These are phyloP conservation scores for Corymbia citriodora DNA, from an alignment of 441 rosid genomes.

Conservation along the genomic window DNA sequence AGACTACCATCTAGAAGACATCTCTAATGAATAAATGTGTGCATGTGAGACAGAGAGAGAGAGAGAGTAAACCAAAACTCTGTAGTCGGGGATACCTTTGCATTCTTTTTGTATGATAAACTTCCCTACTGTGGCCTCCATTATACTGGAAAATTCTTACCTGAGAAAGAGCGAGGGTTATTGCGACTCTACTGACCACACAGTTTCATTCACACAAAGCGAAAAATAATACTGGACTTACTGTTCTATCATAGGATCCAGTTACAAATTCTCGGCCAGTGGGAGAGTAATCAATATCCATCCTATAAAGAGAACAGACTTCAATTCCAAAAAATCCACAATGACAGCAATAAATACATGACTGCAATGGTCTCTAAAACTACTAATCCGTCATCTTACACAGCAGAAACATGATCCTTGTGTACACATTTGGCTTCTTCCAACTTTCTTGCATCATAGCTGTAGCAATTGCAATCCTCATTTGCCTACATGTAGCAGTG, in stretches of 20 bases:
- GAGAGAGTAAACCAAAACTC: neutral
- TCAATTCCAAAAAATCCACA: neutral
- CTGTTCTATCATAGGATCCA: constrained; percentile 96
- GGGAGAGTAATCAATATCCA: constrained; percentile 97
- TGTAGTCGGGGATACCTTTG: constrained; percentile 54
- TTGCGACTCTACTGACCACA: neutral
- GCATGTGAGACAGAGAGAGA: neutral
- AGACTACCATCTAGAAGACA: neutral
- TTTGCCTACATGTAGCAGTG: constrained; percentile 57
- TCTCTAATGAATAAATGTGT: neutral
- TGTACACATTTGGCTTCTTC: constrained; percentile 91
- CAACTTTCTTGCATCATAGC: constrained; percentile 83
- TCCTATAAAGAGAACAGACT: constrained; percentile 33
- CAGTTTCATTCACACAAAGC: neutral
- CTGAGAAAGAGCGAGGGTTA: constrained; percentile 22
- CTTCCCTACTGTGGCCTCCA: constrained; percentile 90
- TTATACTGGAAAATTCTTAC: constrained; percentile 81
- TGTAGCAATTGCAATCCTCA: constrained; percentile 93
- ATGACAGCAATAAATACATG: neutral
- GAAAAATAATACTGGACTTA: constrained; percentile 23
- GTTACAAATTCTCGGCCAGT: constrained; percentile 98
- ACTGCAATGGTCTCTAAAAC: neutral
- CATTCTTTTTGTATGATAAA: constrained; percentile 97
- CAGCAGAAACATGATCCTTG: constrained; percentile 97
- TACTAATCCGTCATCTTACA: constrained; percentile 42